phyloP scores from a whole-genome alignment of 78 protist species.

The Cavenderia fasciculata region DNA sequence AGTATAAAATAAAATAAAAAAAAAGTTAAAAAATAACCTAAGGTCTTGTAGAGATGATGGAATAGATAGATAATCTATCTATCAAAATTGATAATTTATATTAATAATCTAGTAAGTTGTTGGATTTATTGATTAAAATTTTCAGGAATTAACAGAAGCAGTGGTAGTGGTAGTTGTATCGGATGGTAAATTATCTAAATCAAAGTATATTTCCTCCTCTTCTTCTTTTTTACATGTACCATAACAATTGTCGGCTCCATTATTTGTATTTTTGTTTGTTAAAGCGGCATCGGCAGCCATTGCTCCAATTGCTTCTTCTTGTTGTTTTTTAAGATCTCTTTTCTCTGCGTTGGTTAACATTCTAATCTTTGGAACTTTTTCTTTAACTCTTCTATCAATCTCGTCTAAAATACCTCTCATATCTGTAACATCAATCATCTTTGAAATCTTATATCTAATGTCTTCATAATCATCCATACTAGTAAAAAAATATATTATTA shows the following conservation, averaged over 20 bases:
- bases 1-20: too few relatives aligned
- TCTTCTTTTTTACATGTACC: too few relatives aligned
- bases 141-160: too few relatives aligned
- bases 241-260: too few relatives aligned
- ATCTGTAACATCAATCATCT: neutral
- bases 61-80: too few relatives aligned
- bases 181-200: conserved; percentile 39
- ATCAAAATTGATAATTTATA: too few relatives aligned
- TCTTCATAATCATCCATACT: conserved; percentile 18
- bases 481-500: neutral
- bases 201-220: conserved; percentile 60
- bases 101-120: too few relatives aligned
- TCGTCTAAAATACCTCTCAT: conserved; percentile 17
- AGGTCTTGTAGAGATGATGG: too few relatives aligned
- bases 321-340: conserved; percentile 37
- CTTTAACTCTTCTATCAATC: conserved; percentile 16
- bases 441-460: conserved; percentile 17
- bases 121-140: too few relatives aligned
- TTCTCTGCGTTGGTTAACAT: conserved; percentile 50
- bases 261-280: too few relatives aligned
- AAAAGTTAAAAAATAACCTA: too few relatives aligned
- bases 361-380: neutral
- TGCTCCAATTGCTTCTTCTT: conserved; percentile 5
- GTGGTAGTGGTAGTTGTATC: too few relatives aligned
- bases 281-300: neutral